Percentiles rank a stretch among this genome's conserved stretches.
Evolutionary conservation across 148 eudicot genomes (phyloP).

Genomic region (Nepenthes mirabilis): DNA sequence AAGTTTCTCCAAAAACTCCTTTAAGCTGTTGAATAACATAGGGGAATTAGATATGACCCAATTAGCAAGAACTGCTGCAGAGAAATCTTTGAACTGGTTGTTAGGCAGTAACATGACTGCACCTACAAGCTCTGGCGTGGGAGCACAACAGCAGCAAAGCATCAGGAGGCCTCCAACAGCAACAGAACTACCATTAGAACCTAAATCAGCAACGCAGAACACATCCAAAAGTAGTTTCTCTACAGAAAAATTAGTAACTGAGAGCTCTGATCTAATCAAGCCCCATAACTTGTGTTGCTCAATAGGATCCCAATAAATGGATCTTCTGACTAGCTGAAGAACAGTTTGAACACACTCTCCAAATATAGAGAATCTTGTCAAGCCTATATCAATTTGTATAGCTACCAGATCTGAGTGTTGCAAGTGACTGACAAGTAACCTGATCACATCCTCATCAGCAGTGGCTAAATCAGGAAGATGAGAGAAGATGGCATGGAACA

Average conservation of each 20-base stretch:
- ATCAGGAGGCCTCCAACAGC: constrained; percentile 17
- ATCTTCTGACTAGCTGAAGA: constrained; percentile 14
- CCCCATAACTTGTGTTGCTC: constrained; percentile 25
- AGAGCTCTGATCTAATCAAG: constrained; percentile 27
- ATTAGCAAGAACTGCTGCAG: constrained; percentile 26
- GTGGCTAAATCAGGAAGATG: constrained; percentile 20
- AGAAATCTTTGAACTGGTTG: constrained; percentile 18
- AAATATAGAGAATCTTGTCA: constrained; percentile 23
- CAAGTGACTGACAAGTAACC: constrained; percentile 20
- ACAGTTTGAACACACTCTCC: constrained; percentile 18
- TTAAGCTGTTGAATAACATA: constrained; percentile 14
- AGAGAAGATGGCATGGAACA: constrained; percentile 16
- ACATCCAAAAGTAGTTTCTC: constrained; percentile 23
- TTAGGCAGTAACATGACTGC: constrained; percentile 26
- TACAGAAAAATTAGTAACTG: constrained; percentile 18
- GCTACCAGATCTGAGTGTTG: constrained; percentile 17
- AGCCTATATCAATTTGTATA: constrained; percentile 18
- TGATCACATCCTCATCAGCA: constrained; percentile 16
- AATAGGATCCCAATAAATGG: constrained; percentile 19
- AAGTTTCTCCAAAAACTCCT: constrained; percentile 20
- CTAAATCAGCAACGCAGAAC: constrained; percentile 21
- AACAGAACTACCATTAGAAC: constrained; percentile 9
- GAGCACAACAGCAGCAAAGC: constrained; percentile 19
- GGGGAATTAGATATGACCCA: constrained; percentile 15
- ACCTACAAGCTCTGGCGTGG: constrained; percentile 30